Evolutionary conservation across 2,329 filamentous ascomycete genomes (phyloP).

Genomic region (Cladophialophora yegresii): DNA sequence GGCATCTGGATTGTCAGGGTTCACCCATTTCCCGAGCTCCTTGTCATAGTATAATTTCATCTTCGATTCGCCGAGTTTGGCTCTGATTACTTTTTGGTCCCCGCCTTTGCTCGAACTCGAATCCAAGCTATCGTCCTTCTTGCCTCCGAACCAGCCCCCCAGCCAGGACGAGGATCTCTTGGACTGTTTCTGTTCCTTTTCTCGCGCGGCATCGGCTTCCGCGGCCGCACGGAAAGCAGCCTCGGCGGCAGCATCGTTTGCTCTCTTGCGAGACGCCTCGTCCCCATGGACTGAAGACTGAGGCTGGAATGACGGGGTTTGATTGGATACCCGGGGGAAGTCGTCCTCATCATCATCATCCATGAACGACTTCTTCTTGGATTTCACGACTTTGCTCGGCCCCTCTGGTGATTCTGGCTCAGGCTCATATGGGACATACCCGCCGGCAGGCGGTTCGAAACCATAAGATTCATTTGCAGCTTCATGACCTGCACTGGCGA

Average conservation of each 20-base stretch:
- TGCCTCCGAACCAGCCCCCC: constrained; percentile 78
- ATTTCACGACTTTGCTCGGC: constrained; percentile 55
- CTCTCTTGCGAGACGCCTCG: constrained; percentile 30
- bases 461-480: constrained; percentile 42
- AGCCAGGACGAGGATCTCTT: constrained; percentile 64
- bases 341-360: constrained; percentile 66
- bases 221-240: constrained; percentile 37
- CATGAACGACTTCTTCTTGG: constrained; percentile 77
- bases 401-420: constrained; percentile 58
- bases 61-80: constrained; percentile 86
- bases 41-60: constrained; percentile 93
- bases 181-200: constrained; percentile 48
- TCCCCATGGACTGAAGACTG: constrained; percentile 20
- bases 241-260: constrained; percentile 37
- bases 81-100: constrained; percentile 67
- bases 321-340: constrained; percentile 19
- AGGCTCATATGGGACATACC: constrained; percentile 40
- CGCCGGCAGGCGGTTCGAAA: constrained; percentile 42
- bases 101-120: constrained; percentile 41
- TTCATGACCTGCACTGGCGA: constrained; percentile 41
- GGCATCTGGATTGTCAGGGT: constrained; percentile 78
- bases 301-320: constrained; percentile 7
- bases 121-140: constrained; percentile 63
- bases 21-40: constrained; percentile 96
- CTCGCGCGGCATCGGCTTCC: constrained; percentile 34